Percentiles rank a stretch among this genome's conserved stretches.
phyloP scores from a whole-genome alignment of 2,329 filamentous ascomycete species.

The Fusarium hostae region DNA sequence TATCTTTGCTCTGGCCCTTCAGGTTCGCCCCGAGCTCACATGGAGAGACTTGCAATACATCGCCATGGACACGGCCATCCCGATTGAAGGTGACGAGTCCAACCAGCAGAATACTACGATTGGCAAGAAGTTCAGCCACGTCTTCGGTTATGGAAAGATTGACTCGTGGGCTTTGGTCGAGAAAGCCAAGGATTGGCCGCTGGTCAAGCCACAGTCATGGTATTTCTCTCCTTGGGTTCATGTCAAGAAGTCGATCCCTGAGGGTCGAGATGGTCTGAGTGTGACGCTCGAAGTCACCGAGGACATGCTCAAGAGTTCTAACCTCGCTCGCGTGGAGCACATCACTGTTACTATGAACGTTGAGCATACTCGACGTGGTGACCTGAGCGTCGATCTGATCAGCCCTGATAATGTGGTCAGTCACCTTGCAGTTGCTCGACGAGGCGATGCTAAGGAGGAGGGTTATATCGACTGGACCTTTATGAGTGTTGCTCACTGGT shows the following conservation, averaged over 20 bases:
- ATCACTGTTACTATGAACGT: constrained; percentile 98
- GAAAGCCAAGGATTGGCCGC: constrained; percentile 83
- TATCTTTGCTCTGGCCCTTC: constrained; percentile 87
- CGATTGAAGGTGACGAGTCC: constrained; percentile 73
- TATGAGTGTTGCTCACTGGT: constrained; percentile 98
- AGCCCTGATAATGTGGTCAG: constrained; percentile 86
- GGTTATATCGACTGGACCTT: constrained; percentile 98
- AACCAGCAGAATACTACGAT: constrained; percentile 86
- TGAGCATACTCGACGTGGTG: constrained; percentile 85
- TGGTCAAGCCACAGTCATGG: constrained; percentile 96
- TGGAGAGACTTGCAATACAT: constrained; percentile 98
- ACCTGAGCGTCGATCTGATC: constrained; percentile 90
- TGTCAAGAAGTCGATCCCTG: constrained; percentile 85
- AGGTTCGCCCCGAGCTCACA: constrained; percentile 84
- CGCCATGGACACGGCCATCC: constrained; percentile 83
- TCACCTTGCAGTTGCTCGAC: constrained; percentile 81
- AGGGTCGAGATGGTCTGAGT: constrained; percentile 82
- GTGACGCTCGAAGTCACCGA: constrained; percentile 85
- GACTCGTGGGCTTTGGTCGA: constrained; percentile 89
- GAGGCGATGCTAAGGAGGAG: constrained; percentile 69
- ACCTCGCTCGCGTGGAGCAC: constrained; percentile 89
- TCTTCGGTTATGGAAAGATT: constrained; percentile 94
- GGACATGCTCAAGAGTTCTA: constrained; percentile 83
- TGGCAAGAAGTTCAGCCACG: constrained; percentile 91
- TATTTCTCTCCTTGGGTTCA: constrained; percentile 93